These are phyloP conservation scores for Zoysia matrella DNA, from an alignment of 202 grass and related monocot species.

Conservation along the genomic window DNA sequence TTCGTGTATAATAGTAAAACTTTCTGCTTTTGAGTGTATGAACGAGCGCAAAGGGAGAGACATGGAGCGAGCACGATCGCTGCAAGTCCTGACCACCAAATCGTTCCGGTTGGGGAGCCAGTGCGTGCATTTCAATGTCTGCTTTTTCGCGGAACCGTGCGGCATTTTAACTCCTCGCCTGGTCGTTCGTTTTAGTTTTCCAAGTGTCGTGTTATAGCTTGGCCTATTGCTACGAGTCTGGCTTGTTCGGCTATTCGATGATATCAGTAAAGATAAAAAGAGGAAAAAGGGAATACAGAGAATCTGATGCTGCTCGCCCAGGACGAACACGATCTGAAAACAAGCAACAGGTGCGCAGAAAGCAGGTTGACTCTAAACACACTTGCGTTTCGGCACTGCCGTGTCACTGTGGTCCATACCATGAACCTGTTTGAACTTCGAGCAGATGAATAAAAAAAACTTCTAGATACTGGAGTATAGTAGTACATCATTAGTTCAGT, in stretches of 20 bases:
- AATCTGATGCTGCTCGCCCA: slow-evolving; percentile 22
- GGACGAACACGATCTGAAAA: not conserved
- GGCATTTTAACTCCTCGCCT: slow-evolving; percentile 6
- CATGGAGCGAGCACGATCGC: slow-evolving; percentile 11
- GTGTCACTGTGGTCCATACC: too few species aligned
- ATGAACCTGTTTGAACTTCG: too few species aligned
- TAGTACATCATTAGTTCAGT: too few species aligned
- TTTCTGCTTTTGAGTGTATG: not conserved
- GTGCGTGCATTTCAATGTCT: slow-evolving; percentile 46
- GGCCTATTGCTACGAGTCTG: not conserved
- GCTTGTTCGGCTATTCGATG: not conserved
- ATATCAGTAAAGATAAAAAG: too few species aligned
- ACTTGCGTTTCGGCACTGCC: too few species aligned
- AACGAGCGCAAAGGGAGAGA: slow-evolving; percentile 3
- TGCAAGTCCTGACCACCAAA: not conserved
- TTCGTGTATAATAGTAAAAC: slow-evolving; percentile 33
- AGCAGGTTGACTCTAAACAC: too few species aligned
- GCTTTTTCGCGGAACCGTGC: slow-evolving; percentile 19
- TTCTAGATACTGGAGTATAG: too few species aligned
- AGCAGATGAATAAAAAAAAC: too few species aligned
- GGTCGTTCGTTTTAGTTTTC: not conserved
- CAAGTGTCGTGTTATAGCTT: not conserved
- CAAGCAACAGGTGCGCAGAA: too few species aligned
- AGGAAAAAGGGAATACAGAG: too few species aligned
- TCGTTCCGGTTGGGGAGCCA: not conserved